Percentiles rank a stretch among this genome's conserved stretches.
phyloP scores from a whole-genome alignment of 495 filamentous ascomycete species.

The Penicillium salamii region DNA sequence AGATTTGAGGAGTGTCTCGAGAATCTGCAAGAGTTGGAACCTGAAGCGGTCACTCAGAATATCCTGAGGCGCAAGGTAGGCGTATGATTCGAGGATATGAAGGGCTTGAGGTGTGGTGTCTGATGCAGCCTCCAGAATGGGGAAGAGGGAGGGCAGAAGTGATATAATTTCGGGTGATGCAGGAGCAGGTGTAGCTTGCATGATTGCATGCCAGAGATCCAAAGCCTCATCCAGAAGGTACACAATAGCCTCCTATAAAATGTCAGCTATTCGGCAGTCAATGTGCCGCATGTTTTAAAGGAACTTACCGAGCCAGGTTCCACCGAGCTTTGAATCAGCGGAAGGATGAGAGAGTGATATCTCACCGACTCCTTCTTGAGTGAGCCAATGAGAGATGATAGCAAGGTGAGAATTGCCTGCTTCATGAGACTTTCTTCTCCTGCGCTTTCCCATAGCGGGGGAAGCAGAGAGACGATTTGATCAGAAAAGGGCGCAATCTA shows the following conservation, averaged over 20 bases:
- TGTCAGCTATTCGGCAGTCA: not conserved
- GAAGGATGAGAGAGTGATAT: constrained; percentile 72
- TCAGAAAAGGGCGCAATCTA: constrained; percentile 72
- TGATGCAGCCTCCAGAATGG: constrained; percentile 67
- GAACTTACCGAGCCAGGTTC: constrained; percentile 67
- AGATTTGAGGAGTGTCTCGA: constrained; percentile 51
- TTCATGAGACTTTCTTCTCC: constrained; percentile 86
- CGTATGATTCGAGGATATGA: constrained; percentile 74
- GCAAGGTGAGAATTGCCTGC: constrained; percentile 81
- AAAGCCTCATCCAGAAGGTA: constrained; percentile 91
- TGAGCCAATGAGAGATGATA: constrained; percentile 72
- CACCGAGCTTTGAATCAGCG: constrained; percentile 73
- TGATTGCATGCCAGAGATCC: constrained; percentile 79
- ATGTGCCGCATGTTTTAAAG: not conserved
- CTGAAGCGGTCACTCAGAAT: constrained; percentile 68
- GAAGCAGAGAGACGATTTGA: constrained; percentile 74
- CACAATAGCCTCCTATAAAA: constrained; percentile 60
- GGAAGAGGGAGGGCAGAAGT: constrained; percentile 65
- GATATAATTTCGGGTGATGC: constrained; percentile 63
- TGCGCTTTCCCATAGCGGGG: constrained; percentile 77
- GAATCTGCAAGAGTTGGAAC: constrained; percentile 50
- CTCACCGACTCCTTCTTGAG: constrained; percentile 70
- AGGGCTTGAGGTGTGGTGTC: constrained; percentile 67
- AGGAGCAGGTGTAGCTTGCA: constrained; percentile 66
- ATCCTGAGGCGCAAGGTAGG: constrained; percentile 71